phyloP scores from a whole-genome alignment of 139 green algal species.

The Chlorella sp. region DNA sequence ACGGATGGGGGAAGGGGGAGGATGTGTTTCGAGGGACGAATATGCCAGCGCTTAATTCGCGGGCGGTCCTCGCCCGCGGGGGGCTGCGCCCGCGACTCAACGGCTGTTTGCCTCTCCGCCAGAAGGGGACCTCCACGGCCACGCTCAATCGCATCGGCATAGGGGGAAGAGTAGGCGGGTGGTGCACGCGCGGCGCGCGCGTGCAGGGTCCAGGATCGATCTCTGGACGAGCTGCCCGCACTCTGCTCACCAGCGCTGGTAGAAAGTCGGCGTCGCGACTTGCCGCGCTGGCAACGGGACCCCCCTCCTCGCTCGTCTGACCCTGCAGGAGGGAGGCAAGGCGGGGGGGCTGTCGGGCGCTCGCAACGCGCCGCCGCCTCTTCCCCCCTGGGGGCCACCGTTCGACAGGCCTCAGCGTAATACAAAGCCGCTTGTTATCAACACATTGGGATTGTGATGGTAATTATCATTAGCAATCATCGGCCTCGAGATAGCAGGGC shows the following conservation, averaged over 20 bases:
- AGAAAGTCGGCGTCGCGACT: neutral
- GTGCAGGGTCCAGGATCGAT: neutral
- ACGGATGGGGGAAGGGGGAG: neutral
- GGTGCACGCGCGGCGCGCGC: neutral
- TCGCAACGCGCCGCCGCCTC: too few species aligned
- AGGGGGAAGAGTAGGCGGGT: slow-evolving; percentile 25
- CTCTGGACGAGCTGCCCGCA: too few species aligned
- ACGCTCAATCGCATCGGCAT: neutral
- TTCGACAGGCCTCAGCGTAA: slow-evolving; percentile 18
- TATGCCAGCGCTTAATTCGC: slow-evolving; percentile 28
- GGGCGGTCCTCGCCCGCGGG: neutral
- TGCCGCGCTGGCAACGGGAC: too few species aligned
- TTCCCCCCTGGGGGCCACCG: too few species aligned
- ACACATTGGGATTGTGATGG: neutral
- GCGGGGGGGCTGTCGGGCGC: too few species aligned
- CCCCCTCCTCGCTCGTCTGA: too few species aligned
- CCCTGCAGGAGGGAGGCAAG: too few species aligned
- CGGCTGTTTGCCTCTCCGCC: slow-evolving; percentile 14
- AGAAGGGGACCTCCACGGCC: slow-evolving; percentile 15
- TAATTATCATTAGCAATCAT: slow-evolving; percentile 8
- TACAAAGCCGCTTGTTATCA: slow-evolving; percentile 2
- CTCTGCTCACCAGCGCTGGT: neutral
- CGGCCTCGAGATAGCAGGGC: neutral
- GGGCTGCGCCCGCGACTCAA: slow-evolving; percentile 25
- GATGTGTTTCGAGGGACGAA: neutral